A percentile compares a stretch with the other conserved stretches of the same genome.
phyloP scores from a whole-genome alignment of 306 rosid genomes.

The Vigna trinervia region DNA sequence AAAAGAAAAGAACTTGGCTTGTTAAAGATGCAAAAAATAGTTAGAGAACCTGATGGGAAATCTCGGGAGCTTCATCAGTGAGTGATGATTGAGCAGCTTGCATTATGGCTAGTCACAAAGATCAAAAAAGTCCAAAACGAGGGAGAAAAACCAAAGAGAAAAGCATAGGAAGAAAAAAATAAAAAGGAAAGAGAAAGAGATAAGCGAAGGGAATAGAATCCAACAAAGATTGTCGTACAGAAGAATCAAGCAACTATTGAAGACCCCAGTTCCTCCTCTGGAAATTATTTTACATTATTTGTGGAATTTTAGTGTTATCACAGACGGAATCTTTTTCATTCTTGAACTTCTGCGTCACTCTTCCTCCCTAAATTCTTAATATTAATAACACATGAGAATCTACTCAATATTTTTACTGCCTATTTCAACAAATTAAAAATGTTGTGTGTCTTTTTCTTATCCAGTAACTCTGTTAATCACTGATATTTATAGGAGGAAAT shows the following conservation, averaged over 20 bases:
- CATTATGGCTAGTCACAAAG: slow-evolving; percentile 54
- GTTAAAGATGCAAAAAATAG: background rate
- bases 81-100: slow-evolving; percentile 55
- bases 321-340: background rate
- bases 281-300: background rate
- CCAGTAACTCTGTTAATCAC: too few relatives aligned
- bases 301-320: background rate
- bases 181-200: background rate
- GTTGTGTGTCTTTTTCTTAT: too few relatives aligned
- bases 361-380: too few relatives aligned
- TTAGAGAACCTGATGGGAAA: slow-evolving; percentile 48
- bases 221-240: slow-evolving; percentile 32
- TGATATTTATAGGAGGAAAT: too few relatives aligned
- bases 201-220: background rate
- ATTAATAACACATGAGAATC: too few relatives aligned
- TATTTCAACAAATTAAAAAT: too few relatives aligned
- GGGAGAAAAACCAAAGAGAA: background rate
- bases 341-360: background rate
- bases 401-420: too few relatives aligned
- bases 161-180: background rate
- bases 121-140: slow-evolving; percentile 17
- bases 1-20: slow-evolving; percentile 33
- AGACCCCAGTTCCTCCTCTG: slow-evolving; percentile 1
- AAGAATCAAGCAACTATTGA: background rate
- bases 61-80: slow-evolving; percentile 37